Base-by-base conservation (phyloP, 2,329 filamentous ascomycete genomes). In the Epichloe sylvatica region DNA sequence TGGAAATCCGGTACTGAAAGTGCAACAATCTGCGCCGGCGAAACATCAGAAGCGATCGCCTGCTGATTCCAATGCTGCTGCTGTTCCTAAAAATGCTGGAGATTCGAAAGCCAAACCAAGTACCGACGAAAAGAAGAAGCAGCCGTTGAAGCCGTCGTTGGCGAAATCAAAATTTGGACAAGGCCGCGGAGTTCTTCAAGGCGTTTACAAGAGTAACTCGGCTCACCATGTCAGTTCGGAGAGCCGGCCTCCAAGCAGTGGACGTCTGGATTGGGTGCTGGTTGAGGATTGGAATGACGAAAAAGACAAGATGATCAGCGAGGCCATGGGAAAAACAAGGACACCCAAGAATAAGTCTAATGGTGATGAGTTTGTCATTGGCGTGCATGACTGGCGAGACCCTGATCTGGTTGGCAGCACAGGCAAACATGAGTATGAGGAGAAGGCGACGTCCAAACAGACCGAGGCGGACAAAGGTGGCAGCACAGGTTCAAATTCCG, bases 371-470 rank as follows among this genome's bases (percentile, higher is more conserved):
- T 91, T 90, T 61, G 75, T 85, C 42, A 90, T 91, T 58, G 86
- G 86, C n/a, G 80, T 89, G 12, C 84, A 92, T 56, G 86, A 92
- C 61, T 91, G 86, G 86, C 77, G 86, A 56, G 86, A 92, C 62
- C 83, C 85, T 5, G 85, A 88, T 30, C 51, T 60, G 46, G 54
- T 60, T 21, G 57, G 52, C 56, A 34, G 53, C 46, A 17, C 33
- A 5, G 30, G 34, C 9, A 43, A 45, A 30, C 40, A 56, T 35
- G 46, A 19, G 21, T 13, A 45, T 11, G 47, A 49, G 17, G 48
- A 56, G 36, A 47, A 42, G 46, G 11, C 35, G 4, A 5, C 47
- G 3, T 30, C 35, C 6, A 40, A 37, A 15, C 47, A 42, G 42
- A 38, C 45, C 17, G 39, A 17, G n/a, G 15, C 46, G 17, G n/a